Evolutionary conservation across 768 basidiomycete species (phyloP).

Genomic region (Rossbeevera mucosa): DNA sequence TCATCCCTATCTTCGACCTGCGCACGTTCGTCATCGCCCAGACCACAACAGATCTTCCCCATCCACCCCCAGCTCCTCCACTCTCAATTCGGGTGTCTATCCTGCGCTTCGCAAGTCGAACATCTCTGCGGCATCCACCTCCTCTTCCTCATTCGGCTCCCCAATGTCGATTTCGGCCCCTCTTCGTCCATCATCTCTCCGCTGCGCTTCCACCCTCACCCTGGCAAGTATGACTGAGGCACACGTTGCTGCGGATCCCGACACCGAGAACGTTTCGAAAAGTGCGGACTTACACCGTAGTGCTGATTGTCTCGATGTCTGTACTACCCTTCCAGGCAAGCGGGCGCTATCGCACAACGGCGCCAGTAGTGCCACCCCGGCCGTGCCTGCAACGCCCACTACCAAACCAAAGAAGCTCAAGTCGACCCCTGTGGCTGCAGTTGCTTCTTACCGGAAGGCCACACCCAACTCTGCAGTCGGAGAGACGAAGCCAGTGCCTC

Average conservation of each 20-base stretch:
- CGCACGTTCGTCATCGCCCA: conserved; percentile 24
- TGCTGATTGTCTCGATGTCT: conserved; percentile 16
- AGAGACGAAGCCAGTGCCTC: conserved; percentile 14
- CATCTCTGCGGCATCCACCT: conserved; percentile 25
- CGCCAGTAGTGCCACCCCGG: neutral
- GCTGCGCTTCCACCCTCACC: conserved; percentile 33
- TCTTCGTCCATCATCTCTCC: conserved; percentile 42
- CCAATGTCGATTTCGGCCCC: conserved; percentile 36
- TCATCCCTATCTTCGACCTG: conserved; percentile 52
- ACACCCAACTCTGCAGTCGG: neutral
- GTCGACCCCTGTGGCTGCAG: neutral
- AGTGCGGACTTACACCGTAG: conserved; percentile 8
- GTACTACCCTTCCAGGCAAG: conserved; percentile 23
- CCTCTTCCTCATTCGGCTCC: conserved; percentile 33
- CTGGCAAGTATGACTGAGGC: conserved; percentile 20
- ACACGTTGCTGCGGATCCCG: conserved; percentile 6
- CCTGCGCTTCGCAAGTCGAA: conserved; percentile 27
- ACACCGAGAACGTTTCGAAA: conserved; percentile 10
- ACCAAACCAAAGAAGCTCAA: conserved; percentile 17
- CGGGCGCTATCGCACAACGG: conserved; percentile 57
- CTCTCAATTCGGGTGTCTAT: conserved; percentile 46
- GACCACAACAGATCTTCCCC: conserved; percentile 29
- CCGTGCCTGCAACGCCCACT: conserved; percentile 8
- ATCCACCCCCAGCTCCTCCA: conserved; percentile 63
- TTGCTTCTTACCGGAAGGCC: conserved; percentile 5